phyloP scores from a whole-genome alignment of 192 early-diverging fungal genomes.

The Phycomyces blakesleeanus region DNA sequence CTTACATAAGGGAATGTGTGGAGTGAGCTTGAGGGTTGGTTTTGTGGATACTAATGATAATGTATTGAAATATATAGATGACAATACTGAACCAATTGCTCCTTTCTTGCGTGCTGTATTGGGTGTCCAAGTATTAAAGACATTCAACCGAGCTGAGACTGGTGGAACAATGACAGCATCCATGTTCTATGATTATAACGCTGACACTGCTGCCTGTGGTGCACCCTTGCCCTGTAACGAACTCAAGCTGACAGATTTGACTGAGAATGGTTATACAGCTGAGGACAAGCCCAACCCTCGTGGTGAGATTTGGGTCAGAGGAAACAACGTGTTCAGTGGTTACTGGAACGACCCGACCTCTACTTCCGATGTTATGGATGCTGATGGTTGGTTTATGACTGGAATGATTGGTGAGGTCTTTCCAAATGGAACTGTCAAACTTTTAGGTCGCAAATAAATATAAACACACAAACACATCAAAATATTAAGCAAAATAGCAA shows the following conservation, averaged over 20 bases:
- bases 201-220: conserved; percentile 52
- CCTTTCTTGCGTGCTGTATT: conserved; percentile 58
- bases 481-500: not conserved
- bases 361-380: conserved; percentile 67
- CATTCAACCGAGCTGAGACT: conserved; percentile 38
- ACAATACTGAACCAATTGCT: not conserved
- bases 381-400: conserved; percentile 85
- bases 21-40: not conserved
- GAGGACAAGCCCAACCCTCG: conserved; percentile 72
- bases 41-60: not conserved
- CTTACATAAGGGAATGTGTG: too few relatives aligned
- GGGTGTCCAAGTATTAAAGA: conserved; percentile 59
- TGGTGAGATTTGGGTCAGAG: conserved; percentile 86
- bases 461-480: not conserved
- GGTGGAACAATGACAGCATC: conserved; percentile 33
- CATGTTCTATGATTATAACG: conserved; percentile 43
- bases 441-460: conserved; percentile 26
- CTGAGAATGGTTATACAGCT: conserved; percentile 68
- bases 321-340: conserved; percentile 70
- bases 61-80: conserved; percentile 7
- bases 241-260: conserved; percentile 76
- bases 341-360: conserved; percentile 76
- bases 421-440: conserved; percentile 30
- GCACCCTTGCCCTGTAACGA: conserved; percentile 62
- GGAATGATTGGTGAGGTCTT: conserved; percentile 68